phyloP scores from a whole-genome alignment of 208 protist species.

The Spongospora subterranea region DNA sequence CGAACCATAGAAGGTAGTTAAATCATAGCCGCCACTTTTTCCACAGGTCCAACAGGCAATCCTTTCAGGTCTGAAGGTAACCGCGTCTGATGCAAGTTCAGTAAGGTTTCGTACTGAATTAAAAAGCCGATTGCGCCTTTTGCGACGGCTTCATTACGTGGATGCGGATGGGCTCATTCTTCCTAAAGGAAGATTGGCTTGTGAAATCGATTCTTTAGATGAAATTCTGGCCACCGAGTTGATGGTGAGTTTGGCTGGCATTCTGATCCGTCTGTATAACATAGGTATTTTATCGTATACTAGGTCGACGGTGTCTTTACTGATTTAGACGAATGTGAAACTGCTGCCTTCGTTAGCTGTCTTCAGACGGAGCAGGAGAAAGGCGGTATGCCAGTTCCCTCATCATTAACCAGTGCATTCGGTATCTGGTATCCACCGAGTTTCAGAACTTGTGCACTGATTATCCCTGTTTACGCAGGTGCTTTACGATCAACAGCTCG shows the following conservation, averaged over 20 bases:
- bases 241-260: too few relatives aligned
- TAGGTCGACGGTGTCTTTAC: neutral
- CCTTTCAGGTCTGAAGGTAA: neutral
- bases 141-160: neutral
- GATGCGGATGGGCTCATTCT: neutral
- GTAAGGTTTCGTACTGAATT: conserved; percentile 3
- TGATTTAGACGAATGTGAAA: neutral
- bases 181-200: conserved; percentile 10
- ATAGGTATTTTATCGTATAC: neutral
- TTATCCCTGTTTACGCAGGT: neutral
- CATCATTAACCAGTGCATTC: neutral
- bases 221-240: conserved; percentile 31
- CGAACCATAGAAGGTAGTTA: too few relatives aligned
- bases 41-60: too few relatives aligned
- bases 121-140: conserved; percentile 2
- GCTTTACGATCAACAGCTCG: neutral
- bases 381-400: neutral
- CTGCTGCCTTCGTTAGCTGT: conserved; percentile 39
- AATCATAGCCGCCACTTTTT: too few relatives aligned
- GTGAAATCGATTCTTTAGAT: conserved; percentile 32
- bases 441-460: neutral
- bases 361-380: conserved; percentile 9
- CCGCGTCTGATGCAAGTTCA: too few relatives aligned
- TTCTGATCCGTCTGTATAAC: neutral
- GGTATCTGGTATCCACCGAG: neutral